Evolutionary conservation across 1,284 basidiomycete genomes (phyloP), one percentile per base, ranked within the genome.

Genomic region (Malassezia dermatis): DNA sequence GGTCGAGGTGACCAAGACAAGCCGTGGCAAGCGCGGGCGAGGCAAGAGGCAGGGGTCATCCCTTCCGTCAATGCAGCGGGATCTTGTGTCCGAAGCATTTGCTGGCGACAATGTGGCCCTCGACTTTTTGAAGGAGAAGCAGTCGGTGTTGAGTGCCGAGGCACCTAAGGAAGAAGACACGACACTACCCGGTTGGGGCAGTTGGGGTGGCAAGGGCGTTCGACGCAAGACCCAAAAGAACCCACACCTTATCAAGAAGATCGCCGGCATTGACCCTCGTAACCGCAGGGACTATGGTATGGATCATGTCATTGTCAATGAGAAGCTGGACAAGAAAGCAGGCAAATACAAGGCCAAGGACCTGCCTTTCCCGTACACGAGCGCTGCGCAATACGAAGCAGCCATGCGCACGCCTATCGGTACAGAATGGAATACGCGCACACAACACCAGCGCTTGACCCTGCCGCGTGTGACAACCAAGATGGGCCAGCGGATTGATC

Each of bases 31-130:
- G 28, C 51, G 56, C 3, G 51, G 51, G 3, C 43, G 51, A 11
- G 48, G 51, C 5, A 26, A 44, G 31, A 30, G 30, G 11, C 44
- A 19, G 4, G 17, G 8, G 2, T 32, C 42, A 13, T 32, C 31
- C 15, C n/a, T 26, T 5, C 34, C 46, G 23, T 45, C 48, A 0
- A 46, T 86, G 71, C 89, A 94, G 73, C 81, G 86, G 23, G 86
- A 94, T 61, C 80, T 98, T 4, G 90, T 98, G 8, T 86, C 89
- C 0, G 82, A 85, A 58, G 94, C 93, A 0, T 98, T 98, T 78
- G 93, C 93, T 0, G 89, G 88, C 1, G 93, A 98, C 75, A 87
- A 95, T 68, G 93, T 96, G 11, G 84, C 93, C 0, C 82, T 86
- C 73, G 84, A 87, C 51, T 98, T 98, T 71, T 84, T 82, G 48